Evolutionary conservation across 768 basidiomycete species (phyloP).

Genomic region (Mycena kentingensis): DNA sequence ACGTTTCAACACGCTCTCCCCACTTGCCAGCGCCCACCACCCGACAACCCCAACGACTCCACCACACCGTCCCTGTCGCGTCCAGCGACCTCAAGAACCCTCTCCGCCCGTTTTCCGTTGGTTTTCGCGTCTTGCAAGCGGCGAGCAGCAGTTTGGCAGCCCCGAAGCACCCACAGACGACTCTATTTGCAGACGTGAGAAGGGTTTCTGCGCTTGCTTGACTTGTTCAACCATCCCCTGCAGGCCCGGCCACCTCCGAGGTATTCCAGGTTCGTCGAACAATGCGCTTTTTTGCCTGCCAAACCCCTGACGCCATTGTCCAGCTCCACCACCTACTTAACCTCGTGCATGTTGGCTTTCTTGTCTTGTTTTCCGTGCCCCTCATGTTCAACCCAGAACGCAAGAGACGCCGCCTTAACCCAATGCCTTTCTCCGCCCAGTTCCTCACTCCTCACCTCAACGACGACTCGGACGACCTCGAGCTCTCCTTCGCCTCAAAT

Average conservation of each 20-base stretch:
- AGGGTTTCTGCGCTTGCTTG: slow-evolving; percentile 35
- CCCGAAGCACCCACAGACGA: slow-evolving; percentile 55
- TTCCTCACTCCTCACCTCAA: slow-evolving; percentile 43
- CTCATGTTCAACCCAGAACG: slow-evolving; percentile 42
- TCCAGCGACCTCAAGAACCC: not conserved
- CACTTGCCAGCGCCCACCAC: too few relatives aligned
- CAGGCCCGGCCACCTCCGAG: slow-evolving; percentile 78
- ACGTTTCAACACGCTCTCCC: too few relatives aligned
- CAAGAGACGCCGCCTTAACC: slow-evolving; percentile 40
- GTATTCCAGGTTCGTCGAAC: slow-evolving; percentile 43
- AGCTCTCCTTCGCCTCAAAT: slow-evolving; percentile 80
- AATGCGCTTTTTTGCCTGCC: slow-evolving; percentile 28
- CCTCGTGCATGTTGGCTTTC: slow-evolving; percentile 18
- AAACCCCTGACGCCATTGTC: slow-evolving; percentile 18
- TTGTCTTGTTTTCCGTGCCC: slow-evolving; percentile 25
- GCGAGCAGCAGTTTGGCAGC: slow-evolving; percentile 32
- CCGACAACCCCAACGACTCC: too few relatives aligned
- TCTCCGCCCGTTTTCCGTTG: slow-evolving; percentile 1
- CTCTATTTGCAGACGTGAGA: slow-evolving; percentile 47
- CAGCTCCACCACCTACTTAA: slow-evolving; percentile 19
- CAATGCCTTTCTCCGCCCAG: slow-evolving; percentile 59
- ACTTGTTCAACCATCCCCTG: slow-evolving; percentile 24
- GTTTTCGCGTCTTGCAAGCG: not conserved
- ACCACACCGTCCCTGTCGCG: not conserved
- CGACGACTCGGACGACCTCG: slow-evolving; percentile 69